A percentile compares a stretch with the other conserved stretches of the same genome.
Evolutionary conservation across 495 filamentous ascomycete genomes (phyloP).

Genomic region (Aspergillus avenaceus): DNA sequence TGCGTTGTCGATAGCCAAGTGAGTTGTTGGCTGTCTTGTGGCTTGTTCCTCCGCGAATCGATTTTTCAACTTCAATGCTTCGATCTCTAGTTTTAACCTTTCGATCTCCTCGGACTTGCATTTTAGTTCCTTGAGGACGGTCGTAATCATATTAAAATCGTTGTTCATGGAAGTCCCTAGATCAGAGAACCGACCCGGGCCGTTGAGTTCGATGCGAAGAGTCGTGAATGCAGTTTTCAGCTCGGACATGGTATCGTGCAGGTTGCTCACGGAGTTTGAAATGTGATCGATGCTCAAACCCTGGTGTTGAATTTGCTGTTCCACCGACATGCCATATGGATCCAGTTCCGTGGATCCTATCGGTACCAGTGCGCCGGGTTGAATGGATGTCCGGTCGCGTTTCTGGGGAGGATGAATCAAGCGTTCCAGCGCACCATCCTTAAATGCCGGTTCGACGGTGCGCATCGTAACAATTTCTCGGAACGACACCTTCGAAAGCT

Average conservation of each 20-base stretch:
- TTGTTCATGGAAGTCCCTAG: constrained; percentile 9
- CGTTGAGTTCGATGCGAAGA: constrained; percentile 41
- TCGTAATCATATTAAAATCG: constrained; percentile 41
- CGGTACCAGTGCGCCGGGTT: constrained; percentile 28
- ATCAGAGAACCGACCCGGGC: constrained; percentile 20
- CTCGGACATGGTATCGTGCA: constrained; percentile 45
- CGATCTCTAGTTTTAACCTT: constrained; percentile 42
- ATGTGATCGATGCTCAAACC: constrained; percentile 42
- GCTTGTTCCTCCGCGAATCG: constrained; percentile 33
- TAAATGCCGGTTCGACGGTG: constrained; percentile 37
- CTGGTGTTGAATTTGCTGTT: constrained; percentile 40
- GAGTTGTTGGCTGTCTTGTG: constrained; percentile 5
- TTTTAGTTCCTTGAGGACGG: constrained; percentile 42
- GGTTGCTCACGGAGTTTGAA: constrained; percentile 39
- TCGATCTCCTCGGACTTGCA: constrained; percentile 45
- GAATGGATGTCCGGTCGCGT: constrained; percentile 16
- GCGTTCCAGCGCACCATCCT: constrained; percentile 32
- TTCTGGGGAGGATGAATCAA: constrained; percentile 22
- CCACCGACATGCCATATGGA: constrained; percentile 19
- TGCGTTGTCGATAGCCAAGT: constrained; percentile 6
- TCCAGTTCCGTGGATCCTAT: constrained; percentile 17
- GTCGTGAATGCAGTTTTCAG: constrained; percentile 41
- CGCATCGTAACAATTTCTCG: constrained; percentile 46
- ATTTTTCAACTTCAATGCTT: constrained; percentile 40
- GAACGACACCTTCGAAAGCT: constrained; percentile 41